Evolutionary conservation across 2,329 filamentous ascomycete species (phyloP), one percentile per base, ranked within the genome.

Genomic region (Cryphonectria radicalis): DNA sequence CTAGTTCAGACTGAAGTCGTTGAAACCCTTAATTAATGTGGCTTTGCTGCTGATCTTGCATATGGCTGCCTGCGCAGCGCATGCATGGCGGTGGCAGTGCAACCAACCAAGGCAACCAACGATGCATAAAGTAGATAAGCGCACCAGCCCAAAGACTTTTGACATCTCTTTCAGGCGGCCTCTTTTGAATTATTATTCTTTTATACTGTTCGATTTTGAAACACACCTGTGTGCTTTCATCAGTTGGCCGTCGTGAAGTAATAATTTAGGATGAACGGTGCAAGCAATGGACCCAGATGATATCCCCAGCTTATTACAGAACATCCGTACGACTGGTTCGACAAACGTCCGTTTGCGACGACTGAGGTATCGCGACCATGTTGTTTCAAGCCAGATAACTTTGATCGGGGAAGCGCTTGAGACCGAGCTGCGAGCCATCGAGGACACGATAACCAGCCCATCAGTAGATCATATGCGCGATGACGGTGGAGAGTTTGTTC

Each of bases 261-360:
- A 32, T 32, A 32, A 32, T 32, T 1, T 19, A 35, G 1, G 6
- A 32, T 32, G 1, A 35, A 32, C 25, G 25, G 28, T 59, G 14
- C 14, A 35, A 35, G 28, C 19, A 32, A 69, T 69, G 70, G 70
- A 69, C 25, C 43, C 55, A n/a, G 67, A 69, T 11, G 70, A 69
- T 7, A 4, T 69, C 14, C 55, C 63, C 0, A 28, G 6, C 1
- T 32, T 69, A 17, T 40, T 69, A 6, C 25, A 57, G 10, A 63
- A 10, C 3, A 63, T 66, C 11, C 22, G 50, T 28, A 55, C 63
- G 8, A 66, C 67, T 28, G 22, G 55, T 17, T 19, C 69, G 7
- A 55, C 63, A 40, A 13, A 28, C 57, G 43, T 66, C 4, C 43
- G 43, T 17, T 4, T 69, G 11, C 40, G 40, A 57, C n/a, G 63